Evolutionary conservation across 257 asterid species (phyloP).

Genomic region (Gynochthodes officinalis): DNA sequence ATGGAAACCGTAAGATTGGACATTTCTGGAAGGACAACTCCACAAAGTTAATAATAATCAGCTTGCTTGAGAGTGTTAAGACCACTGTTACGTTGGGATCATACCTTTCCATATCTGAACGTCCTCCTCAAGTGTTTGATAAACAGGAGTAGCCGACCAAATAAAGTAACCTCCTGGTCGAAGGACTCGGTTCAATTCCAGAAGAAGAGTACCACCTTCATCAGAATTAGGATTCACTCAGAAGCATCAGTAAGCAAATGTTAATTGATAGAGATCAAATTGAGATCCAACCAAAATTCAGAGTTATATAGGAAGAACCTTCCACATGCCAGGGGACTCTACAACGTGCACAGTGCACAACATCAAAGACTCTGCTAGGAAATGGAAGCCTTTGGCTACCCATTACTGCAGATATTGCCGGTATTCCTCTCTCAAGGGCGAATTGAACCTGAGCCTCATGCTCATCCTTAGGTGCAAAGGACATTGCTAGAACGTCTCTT

Average conservation of each 20-base stretch:
- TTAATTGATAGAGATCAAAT: background rate
- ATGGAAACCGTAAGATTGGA: conserved; percentile 66
- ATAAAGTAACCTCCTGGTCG: conserved; percentile 86
- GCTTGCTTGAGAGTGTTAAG: background rate
- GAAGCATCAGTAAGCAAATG: conserved; percentile 10
- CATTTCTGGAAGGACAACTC: conserved; percentile 49
- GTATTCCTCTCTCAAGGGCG: conserved; percentile 90
- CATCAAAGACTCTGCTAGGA: conserved; percentile 78
- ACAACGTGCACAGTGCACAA: conserved; percentile 94
- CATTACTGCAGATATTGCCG: conserved; percentile 91
- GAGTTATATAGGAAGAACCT: conserved; percentile 37
- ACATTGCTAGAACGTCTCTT: conserved; percentile 75
- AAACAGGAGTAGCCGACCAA: conserved; percentile 97
- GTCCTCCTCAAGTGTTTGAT: conserved; percentile 74
- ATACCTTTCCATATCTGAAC: conserved; percentile 76
- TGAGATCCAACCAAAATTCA: background rate
- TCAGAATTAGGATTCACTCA: conserved; percentile 19
- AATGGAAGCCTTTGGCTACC: conserved; percentile 81
- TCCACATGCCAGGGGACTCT: conserved; percentile 91
- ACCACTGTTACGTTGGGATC: conserved; percentile 1
- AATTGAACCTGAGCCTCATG: conserved; percentile 93
- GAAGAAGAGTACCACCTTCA: conserved; percentile 80
- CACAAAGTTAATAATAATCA: background rate
- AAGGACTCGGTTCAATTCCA: conserved; percentile 81
- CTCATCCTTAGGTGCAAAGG: conserved; percentile 91